Conservation (phyloP, 495 filamentous ascomycete species). For the Neurospora sp. region DNA sequence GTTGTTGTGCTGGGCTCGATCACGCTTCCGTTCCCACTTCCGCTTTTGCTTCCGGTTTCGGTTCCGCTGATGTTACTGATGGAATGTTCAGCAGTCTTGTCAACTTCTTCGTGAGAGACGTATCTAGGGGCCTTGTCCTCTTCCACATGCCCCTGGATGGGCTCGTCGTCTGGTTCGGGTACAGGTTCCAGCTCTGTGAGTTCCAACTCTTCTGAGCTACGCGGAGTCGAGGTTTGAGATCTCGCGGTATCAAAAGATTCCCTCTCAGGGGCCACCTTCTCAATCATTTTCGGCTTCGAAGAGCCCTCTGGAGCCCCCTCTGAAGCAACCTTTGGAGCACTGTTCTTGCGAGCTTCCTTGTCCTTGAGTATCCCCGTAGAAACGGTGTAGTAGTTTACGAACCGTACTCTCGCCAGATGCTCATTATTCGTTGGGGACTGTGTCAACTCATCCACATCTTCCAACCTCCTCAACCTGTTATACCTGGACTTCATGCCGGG, state of each 20-base stretch:
- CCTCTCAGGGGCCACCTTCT: conserved; percentile 6
- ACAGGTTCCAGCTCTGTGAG: background rate
- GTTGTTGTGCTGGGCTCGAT: background rate
- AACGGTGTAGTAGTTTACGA: conserved; percentile 85
- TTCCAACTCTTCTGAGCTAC: background rate
- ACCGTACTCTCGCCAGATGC: conserved; percentile 44
- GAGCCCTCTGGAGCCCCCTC: background rate
- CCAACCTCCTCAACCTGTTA: conserved; percentile 52
- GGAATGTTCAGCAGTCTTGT: background rate
- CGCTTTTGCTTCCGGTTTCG: background rate
- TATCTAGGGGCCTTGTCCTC: background rate
- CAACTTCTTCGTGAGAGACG: background rate
- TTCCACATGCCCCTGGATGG: background rate
- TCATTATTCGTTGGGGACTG: background rate
- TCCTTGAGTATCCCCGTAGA: conserved; percentile 59
- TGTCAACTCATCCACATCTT: conserved; percentile 47
- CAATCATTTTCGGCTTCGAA: background rate
- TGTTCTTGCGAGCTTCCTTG: background rate
- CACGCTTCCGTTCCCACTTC: background rate
- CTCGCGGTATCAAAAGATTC: conserved; percentile 2
- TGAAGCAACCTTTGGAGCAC: background rate
- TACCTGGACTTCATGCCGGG: conserved; percentile 60
- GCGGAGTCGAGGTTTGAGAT: conserved; percentile 19
- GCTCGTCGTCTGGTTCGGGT: background rate
- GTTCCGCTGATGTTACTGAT: background rate